phyloP scores from a whole-genome alignment of 371 early-diverging fungal species.

The Conidiobolus incongruus region DNA sequence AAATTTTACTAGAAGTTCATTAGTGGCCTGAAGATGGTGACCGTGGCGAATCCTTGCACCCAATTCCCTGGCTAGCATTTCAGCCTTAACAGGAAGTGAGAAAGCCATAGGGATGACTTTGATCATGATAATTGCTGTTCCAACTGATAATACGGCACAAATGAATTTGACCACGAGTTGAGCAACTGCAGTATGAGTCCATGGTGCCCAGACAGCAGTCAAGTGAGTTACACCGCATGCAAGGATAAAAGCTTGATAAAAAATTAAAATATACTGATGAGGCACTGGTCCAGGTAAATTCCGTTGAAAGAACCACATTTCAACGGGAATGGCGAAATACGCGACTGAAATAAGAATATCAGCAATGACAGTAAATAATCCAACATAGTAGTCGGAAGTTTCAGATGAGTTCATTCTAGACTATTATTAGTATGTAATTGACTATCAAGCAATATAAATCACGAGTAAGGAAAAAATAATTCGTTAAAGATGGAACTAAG shows the following conservation, averaged over 20 bases:
- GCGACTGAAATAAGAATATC: conserved; percentile 2
- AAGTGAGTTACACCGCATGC: conserved; percentile 4
- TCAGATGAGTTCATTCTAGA: not conserved
- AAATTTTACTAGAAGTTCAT: conserved; percentile 2
- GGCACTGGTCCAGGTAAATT: conserved; percentile 1
- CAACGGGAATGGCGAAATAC: conserved; percentile 4
- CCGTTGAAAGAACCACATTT: conserved; percentile 5
- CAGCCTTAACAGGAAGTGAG: conserved; percentile 2
- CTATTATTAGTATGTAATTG: too few species aligned
- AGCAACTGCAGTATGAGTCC: not conserved
- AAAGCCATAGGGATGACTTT: conserved; percentile 3
- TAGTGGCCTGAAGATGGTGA: not conserved
- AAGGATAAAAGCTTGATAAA: conserved; percentile 2
- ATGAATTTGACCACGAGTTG: not conserved
- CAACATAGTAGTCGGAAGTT: too few species aligned
- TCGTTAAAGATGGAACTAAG: too few species aligned
- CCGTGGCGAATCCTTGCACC: conserved; percentile 2
- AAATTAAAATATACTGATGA: not conserved
- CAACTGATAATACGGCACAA: not conserved
- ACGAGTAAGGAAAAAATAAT: too few species aligned
- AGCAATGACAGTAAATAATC: not conserved
- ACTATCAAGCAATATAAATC: too few species aligned
- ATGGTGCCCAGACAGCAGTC: not conserved
- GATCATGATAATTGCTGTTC: conserved; percentile 1
- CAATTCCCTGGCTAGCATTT: conserved; percentile 2